Evolutionary conservation across 345 rosid genomes (phyloP).

Genomic region (Eucalyptus marginata): DNA sequence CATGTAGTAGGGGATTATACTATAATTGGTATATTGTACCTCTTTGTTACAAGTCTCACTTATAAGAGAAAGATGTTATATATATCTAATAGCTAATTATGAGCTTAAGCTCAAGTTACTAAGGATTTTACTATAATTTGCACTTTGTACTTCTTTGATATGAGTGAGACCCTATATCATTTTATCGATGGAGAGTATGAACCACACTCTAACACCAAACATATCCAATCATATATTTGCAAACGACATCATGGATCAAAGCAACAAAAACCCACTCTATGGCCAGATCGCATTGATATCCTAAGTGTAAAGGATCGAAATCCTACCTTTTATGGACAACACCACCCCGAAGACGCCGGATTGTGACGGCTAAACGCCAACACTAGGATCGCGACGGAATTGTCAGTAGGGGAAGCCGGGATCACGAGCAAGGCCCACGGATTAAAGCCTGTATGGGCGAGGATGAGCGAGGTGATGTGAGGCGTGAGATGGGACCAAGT

Average conservation of each 20-base stretch:
- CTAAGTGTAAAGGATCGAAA: neutral
- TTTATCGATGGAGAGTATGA: too few species aligned
- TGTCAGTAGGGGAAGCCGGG: neutral
- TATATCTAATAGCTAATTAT: too few species aligned
- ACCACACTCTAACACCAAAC: neutral
- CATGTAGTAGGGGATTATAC: too few species aligned
- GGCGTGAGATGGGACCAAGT: neutral
- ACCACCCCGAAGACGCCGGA: neutral
- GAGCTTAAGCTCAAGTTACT: too few species aligned
- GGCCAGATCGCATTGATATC: neutral
- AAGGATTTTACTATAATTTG: too few species aligned
- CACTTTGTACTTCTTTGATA: too few species aligned
- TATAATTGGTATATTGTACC: too few species aligned
- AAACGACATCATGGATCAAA: neutral
- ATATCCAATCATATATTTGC: neutral
- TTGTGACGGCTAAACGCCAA: neutral
- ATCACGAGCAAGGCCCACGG: neutral
- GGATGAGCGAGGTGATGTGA: neutral
- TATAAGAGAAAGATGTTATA: too few species aligned
- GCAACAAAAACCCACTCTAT: neutral
- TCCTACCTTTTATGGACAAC: neutral
- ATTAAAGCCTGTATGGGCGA: neutral
- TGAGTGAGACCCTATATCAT: too few species aligned
- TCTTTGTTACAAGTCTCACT: too few species aligned
- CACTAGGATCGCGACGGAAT: neutral